These are phyloP conservation scores for Ilex paraguariensis DNA, from an alignment of 305 asterid species.

Conservation along the genomic window DNA sequence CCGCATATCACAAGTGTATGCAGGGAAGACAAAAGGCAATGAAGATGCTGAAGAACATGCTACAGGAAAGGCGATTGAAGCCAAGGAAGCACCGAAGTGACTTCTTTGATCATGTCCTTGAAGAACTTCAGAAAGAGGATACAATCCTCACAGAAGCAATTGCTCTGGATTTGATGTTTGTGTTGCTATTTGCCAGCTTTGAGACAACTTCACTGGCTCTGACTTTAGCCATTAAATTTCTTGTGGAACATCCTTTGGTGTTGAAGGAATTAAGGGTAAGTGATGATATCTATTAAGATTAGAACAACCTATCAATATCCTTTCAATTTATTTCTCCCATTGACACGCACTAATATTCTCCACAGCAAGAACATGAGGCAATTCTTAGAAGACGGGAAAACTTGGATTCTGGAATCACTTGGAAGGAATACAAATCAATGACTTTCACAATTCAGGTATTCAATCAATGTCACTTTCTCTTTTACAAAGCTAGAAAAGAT, in stretches of 20 bases:
- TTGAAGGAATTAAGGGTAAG: slow-evolving; percentile 58
- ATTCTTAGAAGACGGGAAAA: slow-evolving; percentile 52
- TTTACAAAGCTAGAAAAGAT: neutral
- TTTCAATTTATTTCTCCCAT: slow-evolving; percentile 3
- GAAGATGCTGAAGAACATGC: slow-evolving; percentile 63
- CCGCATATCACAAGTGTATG: slow-evolving; percentile 70
- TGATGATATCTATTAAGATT: slow-evolving; percentile 5
- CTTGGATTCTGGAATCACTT: slow-evolving; percentile 60
- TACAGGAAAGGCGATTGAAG: slow-evolving; percentile 60
- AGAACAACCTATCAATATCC: slow-evolving; percentile 6
- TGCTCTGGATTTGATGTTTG: slow-evolving; percentile 89
- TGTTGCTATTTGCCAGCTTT: slow-evolving; percentile 80
- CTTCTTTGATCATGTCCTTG: slow-evolving; percentile 79
- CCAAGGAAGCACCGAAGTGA: slow-evolving; percentile 58
- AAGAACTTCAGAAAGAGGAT: slow-evolving; percentile 60
- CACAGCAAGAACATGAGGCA: slow-evolving; percentile 71
- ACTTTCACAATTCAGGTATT: slow-evolving; percentile 75
- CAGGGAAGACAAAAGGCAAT: slow-evolving; percentile 85
- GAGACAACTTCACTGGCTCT: slow-evolving; percentile 88
- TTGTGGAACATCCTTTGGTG: slow-evolving; percentile 52
- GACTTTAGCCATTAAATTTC: slow-evolving; percentile 58
- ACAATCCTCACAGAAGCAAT: slow-evolving; percentile 71
- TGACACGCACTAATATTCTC: slow-evolving; percentile 12
- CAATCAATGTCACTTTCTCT: slow-evolving; percentile 6
- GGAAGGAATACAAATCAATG: slow-evolving; percentile 85